Percentiles rank a stretch among this genome's conserved stretches.
phyloP scores from a whole-genome alignment of 768 basidiomycete species.

The Crassisporium funariophilum region DNA sequence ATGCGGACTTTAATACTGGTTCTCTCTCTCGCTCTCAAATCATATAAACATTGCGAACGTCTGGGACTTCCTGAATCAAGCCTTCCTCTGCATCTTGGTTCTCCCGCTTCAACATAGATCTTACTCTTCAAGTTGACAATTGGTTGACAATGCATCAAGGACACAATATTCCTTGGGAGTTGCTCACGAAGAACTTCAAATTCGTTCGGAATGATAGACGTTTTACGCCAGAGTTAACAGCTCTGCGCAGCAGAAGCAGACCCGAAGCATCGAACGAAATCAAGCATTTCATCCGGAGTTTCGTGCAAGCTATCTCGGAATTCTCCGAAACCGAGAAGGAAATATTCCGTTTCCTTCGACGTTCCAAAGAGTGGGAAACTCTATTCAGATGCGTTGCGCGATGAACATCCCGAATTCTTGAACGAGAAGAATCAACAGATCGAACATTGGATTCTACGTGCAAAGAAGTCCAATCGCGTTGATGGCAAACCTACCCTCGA shows the following conservation, averaged over 20 bases:
- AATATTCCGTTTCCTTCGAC: conserved; percentile 26
- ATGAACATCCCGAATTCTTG: conserved; percentile 32
- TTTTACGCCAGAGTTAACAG: conserved; percentile 29
- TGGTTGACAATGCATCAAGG: conserved; percentile 44
- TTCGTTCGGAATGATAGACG: conserved; percentile 32
- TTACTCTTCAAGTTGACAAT: no score
- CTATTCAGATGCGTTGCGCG: conserved; percentile 31
- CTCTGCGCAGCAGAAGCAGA: conserved; percentile 25
- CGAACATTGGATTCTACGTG: conserved; percentile 33
- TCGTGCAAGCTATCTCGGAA: conserved; percentile 27
- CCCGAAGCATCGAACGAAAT: conserved; percentile 23
- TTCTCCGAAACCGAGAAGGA: conserved; percentile 40
- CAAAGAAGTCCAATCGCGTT: neutral
- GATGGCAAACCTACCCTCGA: neutral
- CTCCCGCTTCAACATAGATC: no score
- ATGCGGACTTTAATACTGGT: no score
- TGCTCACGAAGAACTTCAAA: conserved; percentile 33
- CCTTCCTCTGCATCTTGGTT: no score
- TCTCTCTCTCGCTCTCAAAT: no score
- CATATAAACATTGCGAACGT: no score
- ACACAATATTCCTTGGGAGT: conserved; percentile 42
- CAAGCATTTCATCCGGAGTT: conserved; percentile 33
- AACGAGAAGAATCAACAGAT: conserved; percentile 31
- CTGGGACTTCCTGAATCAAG: no score
- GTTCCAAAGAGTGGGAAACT: conserved; percentile 21